Evolutionary conservation across 1,284 basidiomycete genomes (phyloP), one percentile per base, ranked within the genome.

Genomic region (Cutaneotrichosporon mucoides): DNA sequence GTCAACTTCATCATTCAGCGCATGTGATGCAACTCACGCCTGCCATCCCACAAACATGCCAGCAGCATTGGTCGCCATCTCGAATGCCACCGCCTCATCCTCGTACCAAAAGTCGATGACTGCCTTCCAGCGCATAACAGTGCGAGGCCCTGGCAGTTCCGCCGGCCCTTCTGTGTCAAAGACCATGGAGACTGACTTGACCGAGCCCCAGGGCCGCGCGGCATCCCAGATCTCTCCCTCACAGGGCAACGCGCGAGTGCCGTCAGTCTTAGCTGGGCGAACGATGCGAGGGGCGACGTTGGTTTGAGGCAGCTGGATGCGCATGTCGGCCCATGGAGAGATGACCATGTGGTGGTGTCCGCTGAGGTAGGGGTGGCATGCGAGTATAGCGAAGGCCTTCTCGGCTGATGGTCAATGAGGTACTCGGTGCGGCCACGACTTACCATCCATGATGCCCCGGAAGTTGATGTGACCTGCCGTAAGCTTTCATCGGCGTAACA

Each of bases 81-180:
- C 89, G 2, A 89, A 89, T 16, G 81, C 77, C 15, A 83, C 82
- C 4, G 89, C 90, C 72, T 93, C 90, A 47, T 90, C 88, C 75
- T 92, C 90, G 65, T 86, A 84, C 89, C 89, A 93, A 74, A 90
- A 93, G 73, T 92, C 89, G 53, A 92, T 83, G 86, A 70, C 88
- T 84, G 61, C 85, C 81, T 43, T 86, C 86, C 65, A 88, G 84
- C n/a, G 52, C 1, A 56, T 52, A 33, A 55, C 52, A 15, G 84
- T 83, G 38, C 38, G 38, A 61, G 24, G 24, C 2, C 24, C 85
- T 35, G 40, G 87, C 84, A 53, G 88, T 82, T 41, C 88, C 85
- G 57, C 88, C 88, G 66, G 81, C 89, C 5, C 85, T 84, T 52
- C 88, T 88, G 88, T 59, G 15, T 66, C 60, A 6, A 64, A 54